Base-by-base conservation (phyloP, 23 red algal genomes). In the Gracilaria gracilis region DNA sequence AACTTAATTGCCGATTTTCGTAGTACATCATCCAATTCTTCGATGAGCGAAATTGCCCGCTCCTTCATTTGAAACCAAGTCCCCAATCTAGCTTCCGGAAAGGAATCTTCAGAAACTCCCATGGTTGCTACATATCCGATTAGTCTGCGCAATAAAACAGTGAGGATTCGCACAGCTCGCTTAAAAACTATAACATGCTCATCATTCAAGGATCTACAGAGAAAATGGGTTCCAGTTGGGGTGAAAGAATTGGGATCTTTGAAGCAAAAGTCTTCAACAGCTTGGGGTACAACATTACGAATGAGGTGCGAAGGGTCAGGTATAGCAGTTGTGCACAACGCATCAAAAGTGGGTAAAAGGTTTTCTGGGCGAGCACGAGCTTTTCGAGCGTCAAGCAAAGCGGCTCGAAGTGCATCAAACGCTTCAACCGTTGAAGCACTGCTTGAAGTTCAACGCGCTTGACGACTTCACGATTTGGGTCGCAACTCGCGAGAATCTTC, bases 21-120 rank as follows among this genome's bases (percentile, higher is more conserved):
- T 21, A 92, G 61, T 21, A 79, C 89, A 39, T 84, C 80, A 76
- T 92, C 89, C n/a, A 59, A 49, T 21, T 59, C 89, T 31, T 83
- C 61, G 36, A 92, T 84, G 0, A 29, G 57, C 21, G 77, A 71
- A n/a, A 92, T 62, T 29, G 80, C 80, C 46, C 75, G 62, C 57
- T 83, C 69, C 28, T 84, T 23, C 79, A 92, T 92, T 75, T 83
- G 59, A 9, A 92, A 62, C 89, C 89, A 92, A 15, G 69, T 61
- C 21, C 39, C 36, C 61, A 92, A 58, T 58, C 61, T 51, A 40
- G 79, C 77, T 44, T 84, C 66, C 9, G 77, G 62, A 75, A 92
- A 92, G 38, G 39, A 13, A 64, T 78, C 77, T 34, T 75, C 80
- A 29, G 69, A 72, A 25, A 92, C 80, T 29, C 89, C 89, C 25